phyloP scores from a whole-genome alignment of 805 yeast species.

The Hanseniaspora thailandica region DNA sequence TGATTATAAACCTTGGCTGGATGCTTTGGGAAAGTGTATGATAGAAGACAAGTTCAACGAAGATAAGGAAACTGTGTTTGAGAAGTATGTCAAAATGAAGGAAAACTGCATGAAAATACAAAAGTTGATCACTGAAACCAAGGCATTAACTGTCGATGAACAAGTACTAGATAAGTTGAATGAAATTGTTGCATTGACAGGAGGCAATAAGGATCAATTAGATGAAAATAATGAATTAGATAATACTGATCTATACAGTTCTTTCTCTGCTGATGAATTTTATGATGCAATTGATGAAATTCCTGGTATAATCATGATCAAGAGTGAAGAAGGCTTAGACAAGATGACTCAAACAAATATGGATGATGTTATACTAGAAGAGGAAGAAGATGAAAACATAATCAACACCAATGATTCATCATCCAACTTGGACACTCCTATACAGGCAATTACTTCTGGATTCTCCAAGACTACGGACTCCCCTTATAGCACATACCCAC shows the following conservation, averaged over 20 bases:
- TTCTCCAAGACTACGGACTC: neutral
- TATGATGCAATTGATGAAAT: constrained; percentile 57
- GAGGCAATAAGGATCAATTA: neutral
- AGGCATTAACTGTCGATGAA: neutral
- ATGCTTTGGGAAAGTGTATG: constrained; percentile 39
- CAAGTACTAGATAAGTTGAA: neutral
- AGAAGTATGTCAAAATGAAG: constrained; percentile 4
- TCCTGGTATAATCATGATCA: constrained; percentile 48
- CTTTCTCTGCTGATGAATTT: constrained; percentile 36
- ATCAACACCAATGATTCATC: constrained; percentile 2
- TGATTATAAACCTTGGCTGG: constrained; percentile 73
- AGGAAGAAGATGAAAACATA: constrained; percentile 23
- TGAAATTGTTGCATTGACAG: neutral
- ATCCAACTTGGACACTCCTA: neutral
- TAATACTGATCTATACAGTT: constrained; percentile 1
- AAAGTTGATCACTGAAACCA: neutral
- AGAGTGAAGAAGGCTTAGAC: constrained; percentile 26
- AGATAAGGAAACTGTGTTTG: neutral
- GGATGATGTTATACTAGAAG: neutral
- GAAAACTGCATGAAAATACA: neutral
- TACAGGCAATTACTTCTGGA: neutral
- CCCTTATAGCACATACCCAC: constrained; percentile 35
- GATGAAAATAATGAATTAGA: neutral
- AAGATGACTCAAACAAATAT: neutral
- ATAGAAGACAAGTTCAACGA: constrained; percentile 1